Conservation (phyloP, 495 filamentous ascomycete genomes). For the Hypoxylon trugodes region DNA sequence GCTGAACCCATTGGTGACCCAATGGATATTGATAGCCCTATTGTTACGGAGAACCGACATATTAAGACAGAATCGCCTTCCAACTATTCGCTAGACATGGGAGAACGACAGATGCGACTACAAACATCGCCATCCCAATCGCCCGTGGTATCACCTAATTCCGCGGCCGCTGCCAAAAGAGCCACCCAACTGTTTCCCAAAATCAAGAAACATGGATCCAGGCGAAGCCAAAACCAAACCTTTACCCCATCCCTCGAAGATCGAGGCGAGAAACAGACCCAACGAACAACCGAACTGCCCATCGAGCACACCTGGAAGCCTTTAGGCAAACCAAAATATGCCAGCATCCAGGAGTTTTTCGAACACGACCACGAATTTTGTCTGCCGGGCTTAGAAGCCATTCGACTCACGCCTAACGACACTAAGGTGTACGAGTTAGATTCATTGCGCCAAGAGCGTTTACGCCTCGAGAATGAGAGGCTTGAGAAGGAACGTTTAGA, state of each 20-base stretch:
- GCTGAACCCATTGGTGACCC: not conserved
- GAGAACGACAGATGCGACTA: not conserved
- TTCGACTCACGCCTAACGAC: conserved; percentile 15
- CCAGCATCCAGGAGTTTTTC: conserved; percentile 36
- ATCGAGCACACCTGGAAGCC: conserved; percentile 4
- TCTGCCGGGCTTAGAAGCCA: conserved; percentile 35
- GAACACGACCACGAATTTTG: conserved; percentile 35
- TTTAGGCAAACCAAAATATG: conserved; percentile 26
- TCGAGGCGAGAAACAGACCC: conserved; percentile 8
- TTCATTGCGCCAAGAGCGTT: conserved; percentile 33
- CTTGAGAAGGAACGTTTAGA: conserved; percentile 25
- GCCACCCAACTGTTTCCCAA: conserved; percentile 18
- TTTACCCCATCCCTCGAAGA: conserved; percentile 17
- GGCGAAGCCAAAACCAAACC: not conserved
- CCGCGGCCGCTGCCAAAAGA: conserved; percentile 25
- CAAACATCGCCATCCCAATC: conserved; percentile 21
- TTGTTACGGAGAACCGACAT: not conserved
- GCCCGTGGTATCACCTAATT: conserved; percentile 21
- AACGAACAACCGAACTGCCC: not conserved
- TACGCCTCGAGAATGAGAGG: conserved; percentile 33
- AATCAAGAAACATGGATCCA: not conserved
- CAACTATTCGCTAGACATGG: not conserved
- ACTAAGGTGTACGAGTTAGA: conserved; percentile 35
- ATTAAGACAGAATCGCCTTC: not conserved
- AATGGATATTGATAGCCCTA: conserved; percentile 26